Conservation (phyloP, 768 basidiomycete genomes). For the Boletus vermiculosoides region DNA sequence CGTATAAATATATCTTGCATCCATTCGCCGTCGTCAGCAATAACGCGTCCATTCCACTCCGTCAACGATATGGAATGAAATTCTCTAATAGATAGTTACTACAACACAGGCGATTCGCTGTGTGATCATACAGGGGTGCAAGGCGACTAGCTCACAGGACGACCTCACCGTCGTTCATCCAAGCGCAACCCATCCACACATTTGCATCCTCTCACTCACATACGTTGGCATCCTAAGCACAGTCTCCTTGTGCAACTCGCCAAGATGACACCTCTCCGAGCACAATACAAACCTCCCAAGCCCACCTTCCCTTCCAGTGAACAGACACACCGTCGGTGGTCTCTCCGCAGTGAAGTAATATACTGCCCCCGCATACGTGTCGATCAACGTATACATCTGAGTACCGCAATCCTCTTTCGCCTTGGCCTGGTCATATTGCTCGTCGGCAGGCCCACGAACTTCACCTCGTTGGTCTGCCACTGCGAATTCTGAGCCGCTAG, state of each 20-base stretch:
- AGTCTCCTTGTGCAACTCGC: slow-evolving; percentile 20
- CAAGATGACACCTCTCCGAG: slow-evolving; percentile 16
- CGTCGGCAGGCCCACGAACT: slow-evolving; percentile 4
- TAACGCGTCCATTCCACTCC: too few relatives aligned
- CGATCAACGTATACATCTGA: slow-evolving; percentile 16
- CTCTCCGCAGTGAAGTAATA: slow-evolving; percentile 18
- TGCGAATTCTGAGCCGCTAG: too few relatives aligned
- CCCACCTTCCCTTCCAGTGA: slow-evolving; percentile 21
- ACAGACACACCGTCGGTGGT: slow-evolving; percentile 23
- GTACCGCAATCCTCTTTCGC: background rate
- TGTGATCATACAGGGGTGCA: too few relatives aligned
- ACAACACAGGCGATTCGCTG: too few relatives aligned
- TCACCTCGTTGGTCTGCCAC: background rate
- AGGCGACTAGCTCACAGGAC: too few relatives aligned
- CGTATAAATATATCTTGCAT: too few relatives aligned
- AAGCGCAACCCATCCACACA: background rate
- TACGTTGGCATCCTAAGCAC: slow-evolving; percentile 21
- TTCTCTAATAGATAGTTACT: too few relatives aligned
- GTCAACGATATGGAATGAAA: too few relatives aligned
- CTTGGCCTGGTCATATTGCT: slow-evolving; percentile 1
- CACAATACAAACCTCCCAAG: slow-evolving; percentile 23
- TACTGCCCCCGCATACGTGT: slow-evolving; percentile 14
- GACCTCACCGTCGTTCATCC: background rate
- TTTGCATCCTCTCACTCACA: background rate
- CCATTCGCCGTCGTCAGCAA: too few relatives aligned